Conservation (phyloP, 768 basidiomycete genomes). For the Dentipellis fragilis region DNA sequence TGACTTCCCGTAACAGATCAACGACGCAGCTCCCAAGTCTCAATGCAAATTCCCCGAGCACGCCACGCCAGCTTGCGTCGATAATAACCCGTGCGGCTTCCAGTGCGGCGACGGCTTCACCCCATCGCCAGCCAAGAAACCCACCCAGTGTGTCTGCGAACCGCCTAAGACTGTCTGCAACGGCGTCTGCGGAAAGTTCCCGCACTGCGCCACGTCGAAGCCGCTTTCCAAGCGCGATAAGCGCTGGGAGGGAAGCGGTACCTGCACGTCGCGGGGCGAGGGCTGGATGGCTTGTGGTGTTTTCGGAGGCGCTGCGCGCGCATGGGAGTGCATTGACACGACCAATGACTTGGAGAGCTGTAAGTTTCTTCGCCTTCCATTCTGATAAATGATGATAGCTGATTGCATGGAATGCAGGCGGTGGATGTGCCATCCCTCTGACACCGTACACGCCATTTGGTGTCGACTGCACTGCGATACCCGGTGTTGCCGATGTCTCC, state of each 20-base stretch:
- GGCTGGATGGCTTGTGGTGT: slow-evolving; percentile 36
- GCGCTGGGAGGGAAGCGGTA: slow-evolving; percentile 24
- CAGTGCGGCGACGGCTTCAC: slow-evolving; percentile 35
- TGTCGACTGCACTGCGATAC: slow-evolving; percentile 38
- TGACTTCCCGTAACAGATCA: slow-evolving; percentile 16
- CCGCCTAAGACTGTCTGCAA: slow-evolving; percentile 36
- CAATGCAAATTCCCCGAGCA: slow-evolving; percentile 33
- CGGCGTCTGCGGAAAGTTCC: slow-evolving; percentile 27
- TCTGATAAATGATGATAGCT: background rate
- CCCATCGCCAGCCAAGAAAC: slow-evolving; percentile 18
- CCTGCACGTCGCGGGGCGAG: slow-evolving; percentile 4
- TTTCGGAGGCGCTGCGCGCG: slow-evolving; percentile 24
- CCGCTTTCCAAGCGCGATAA: slow-evolving; percentile 16
- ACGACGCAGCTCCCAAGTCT: slow-evolving; percentile 11
- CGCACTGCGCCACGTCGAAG: slow-evolving; percentile 20
- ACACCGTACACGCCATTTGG: slow-evolving; percentile 25
- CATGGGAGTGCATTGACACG: slow-evolving; percentile 43
- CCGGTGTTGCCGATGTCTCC: slow-evolving; percentile 38
- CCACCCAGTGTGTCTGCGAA: slow-evolving; percentile 32
- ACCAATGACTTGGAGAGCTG: slow-evolving; percentile 42
- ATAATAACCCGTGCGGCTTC: slow-evolving; percentile 33
- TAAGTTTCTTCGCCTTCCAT: slow-evolving; percentile 20
- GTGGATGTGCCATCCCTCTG: slow-evolving; percentile 33
- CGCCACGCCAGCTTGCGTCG: slow-evolving; percentile 26
- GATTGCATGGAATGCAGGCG: slow-evolving; percentile 24